These are phyloP conservation scores for Apiospora hydei DNA, from an alignment of 2,329 filamentous ascomycete species.

Conservation along the genomic window DNA sequence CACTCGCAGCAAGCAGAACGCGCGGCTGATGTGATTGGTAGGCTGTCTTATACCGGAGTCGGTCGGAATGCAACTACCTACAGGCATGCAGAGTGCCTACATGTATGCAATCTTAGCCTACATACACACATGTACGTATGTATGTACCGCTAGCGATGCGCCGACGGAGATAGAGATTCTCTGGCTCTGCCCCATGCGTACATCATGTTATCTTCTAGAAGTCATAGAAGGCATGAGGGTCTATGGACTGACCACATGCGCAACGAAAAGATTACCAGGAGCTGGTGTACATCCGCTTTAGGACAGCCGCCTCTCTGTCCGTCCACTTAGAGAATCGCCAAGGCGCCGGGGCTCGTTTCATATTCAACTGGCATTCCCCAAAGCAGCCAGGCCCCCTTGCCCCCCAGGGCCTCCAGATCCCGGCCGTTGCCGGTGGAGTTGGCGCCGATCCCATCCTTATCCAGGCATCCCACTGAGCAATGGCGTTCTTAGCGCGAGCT, in stretches of 20 bases:
- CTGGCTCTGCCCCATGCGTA: neutral
- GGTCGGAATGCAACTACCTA: neutral
- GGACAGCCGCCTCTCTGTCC: constrained; percentile 29
- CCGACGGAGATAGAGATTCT: constrained; percentile 17
- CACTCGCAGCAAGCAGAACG: constrained; percentile 7
- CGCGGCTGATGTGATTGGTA: constrained; percentile 14
- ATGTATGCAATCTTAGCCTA: neutral
- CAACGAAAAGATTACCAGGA: constrained; percentile 38
- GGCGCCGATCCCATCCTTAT: constrained; percentile 40
- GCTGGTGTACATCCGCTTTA: constrained; percentile 34
- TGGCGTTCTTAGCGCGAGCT: constrained; percentile 29
- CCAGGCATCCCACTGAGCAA: constrained; percentile 30
- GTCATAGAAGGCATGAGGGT: constrained; percentile 12
- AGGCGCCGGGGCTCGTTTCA: constrained; percentile 45
- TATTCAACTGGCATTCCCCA: constrained; percentile 44
- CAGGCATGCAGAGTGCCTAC: neutral
- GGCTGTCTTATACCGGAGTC: neutral
- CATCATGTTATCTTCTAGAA: constrained; percentile 21
- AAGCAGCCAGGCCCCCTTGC: constrained; percentile 30
- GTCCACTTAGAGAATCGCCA: constrained; percentile 36
- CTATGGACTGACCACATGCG: constrained; percentile 12
- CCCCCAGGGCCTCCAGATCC: constrained; percentile 28
- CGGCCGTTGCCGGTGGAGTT: constrained; percentile 37
- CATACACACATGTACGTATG: neutral
- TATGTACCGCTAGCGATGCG: neutral